Conservation (phyloP, 2,329 filamentous ascomycete species). For the Verticillium alfalfae region DNA sequence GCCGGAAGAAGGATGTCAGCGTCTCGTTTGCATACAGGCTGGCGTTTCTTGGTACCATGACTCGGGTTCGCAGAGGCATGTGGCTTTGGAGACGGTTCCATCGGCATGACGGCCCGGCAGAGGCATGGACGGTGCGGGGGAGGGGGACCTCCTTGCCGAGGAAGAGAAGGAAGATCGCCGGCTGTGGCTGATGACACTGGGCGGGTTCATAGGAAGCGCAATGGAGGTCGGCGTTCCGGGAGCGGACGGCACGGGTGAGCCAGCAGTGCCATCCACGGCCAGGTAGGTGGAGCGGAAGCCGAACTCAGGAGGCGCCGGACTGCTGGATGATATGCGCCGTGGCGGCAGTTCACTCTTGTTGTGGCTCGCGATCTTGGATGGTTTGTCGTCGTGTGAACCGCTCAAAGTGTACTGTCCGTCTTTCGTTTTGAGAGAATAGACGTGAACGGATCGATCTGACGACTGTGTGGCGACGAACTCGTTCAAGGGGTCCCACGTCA, state of each 20-base stretch:
- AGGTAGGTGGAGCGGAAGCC: slow-evolving; percentile 49
- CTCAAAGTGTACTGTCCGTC: slow-evolving; percentile 85
- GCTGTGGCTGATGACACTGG: slow-evolving; percentile 60
- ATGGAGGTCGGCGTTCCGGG: slow-evolving; percentile 90
- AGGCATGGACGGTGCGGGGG: slow-evolving; percentile 79
- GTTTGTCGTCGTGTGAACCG: slow-evolving; percentile 54
- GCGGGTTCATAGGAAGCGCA: slow-evolving; percentile 90
- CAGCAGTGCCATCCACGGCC: slow-evolving; percentile 65
- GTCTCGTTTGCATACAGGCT: slow-evolving; percentile 96
- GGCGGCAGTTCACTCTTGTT: slow-evolving; percentile 84
- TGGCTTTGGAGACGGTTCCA: slow-evolving; percentile 82
- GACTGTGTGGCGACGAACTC: slow-evolving; percentile 98
- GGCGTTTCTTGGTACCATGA: slow-evolving; percentile 74
- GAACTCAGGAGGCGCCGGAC: slow-evolving; percentile 84
- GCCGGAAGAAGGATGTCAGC: slow-evolving; percentile 91
- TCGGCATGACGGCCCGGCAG: slow-evolving; percentile 93
- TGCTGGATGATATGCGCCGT: slow-evolving; percentile 82
- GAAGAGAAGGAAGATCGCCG: slow-evolving; percentile 78
- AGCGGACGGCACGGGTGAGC: slow-evolving; percentile 83
- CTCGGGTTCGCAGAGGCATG: slow-evolving; percentile 46
- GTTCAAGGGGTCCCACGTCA: slow-evolving; percentile 96
- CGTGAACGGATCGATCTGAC: slow-evolving; percentile 94
- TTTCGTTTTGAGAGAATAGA: slow-evolving; percentile 93
- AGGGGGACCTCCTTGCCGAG: slow-evolving; percentile 73
- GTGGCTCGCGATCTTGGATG: slow-evolving; percentile 75